These are phyloP conservation scores for Oropetium thomaeum DNA, from an alignment of 176 grass and related monocot genomes.

Conservation along the genomic window DNA sequence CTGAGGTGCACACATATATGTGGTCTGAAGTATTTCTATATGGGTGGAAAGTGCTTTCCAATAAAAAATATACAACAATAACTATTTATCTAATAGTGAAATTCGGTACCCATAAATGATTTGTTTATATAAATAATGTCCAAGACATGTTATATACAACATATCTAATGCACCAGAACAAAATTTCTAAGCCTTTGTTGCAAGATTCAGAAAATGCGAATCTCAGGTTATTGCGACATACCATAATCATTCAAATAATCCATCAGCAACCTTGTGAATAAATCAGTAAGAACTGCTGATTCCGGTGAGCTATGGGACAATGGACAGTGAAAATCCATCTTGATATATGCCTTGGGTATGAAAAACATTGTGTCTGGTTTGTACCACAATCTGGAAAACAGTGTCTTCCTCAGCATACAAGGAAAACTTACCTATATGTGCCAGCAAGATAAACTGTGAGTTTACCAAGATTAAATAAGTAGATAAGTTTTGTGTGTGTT, in stretches of 20 bases:
- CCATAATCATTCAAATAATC: slow-evolving; percentile 99
- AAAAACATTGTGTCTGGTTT: slow-evolving; percentile 83
- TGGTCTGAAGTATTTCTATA: neutral
- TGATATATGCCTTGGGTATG: slow-evolving; percentile 78
- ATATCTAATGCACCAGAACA: neutral
- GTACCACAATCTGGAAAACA: slow-evolving; percentile 89
- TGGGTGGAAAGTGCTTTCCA: neutral
- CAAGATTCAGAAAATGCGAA: slow-evolving; percentile 7
- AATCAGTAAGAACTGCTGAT: slow-evolving; percentile 70
- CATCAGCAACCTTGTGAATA: slow-evolving; percentile 86
- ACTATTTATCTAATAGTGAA: neutral
- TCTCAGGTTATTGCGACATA: slow-evolving; percentile 28
- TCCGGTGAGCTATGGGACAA: slow-evolving; percentile 68
- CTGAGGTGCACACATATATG: neutral
- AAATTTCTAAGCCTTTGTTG: neutral
- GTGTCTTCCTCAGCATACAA: slow-evolving; percentile 70
- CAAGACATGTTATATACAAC: slow-evolving; percentile 5
- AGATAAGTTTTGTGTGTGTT: neutral
- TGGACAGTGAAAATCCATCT: slow-evolving; percentile 91
- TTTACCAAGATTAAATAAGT: slow-evolving; percentile 28
- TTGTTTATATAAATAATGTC: slow-evolving; percentile 12
- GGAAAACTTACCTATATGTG: slow-evolving; percentile 65
- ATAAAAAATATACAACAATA: neutral
- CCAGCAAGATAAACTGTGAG: slow-evolving; percentile 6
- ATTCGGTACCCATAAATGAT: neutral